Base-by-base conservation (phyloP, 2,329 filamentous ascomycete species). In the Fusarium xyrophilum region DNA sequence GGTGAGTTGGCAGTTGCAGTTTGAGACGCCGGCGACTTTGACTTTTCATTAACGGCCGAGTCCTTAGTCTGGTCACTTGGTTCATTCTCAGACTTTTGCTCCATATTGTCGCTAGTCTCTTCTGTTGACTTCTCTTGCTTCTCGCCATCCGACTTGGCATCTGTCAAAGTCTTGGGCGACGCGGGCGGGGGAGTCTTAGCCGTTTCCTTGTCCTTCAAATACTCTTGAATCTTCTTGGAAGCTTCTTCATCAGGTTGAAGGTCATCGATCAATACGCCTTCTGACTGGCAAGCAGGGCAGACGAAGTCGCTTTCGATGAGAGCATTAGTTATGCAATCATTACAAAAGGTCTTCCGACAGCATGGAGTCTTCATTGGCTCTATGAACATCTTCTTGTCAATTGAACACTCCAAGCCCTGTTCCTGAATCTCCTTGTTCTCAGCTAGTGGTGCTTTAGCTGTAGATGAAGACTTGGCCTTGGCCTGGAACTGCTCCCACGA, bases 361-460 rank as follows among this genome's bases (percentile, higher is more conserved):
- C 96, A 99, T 72, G 96, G 95, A 77, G 96, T 98, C 88, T 97
- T 97, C 86, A 96, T 96, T 87, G 96, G 95, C 80, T 97, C 93
- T 89, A 96, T 90, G 83, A 98, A 97, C 87, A 97, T 91, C 81
- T 93, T 94, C 83, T 96, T 96, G 89, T 98, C 96, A 85, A 98
- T 91, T 71, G 93, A 87, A 85, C 96, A 99, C 81, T 96, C 91
- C 77, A 99, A 84, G 71, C 95, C 95, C 75, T 88, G 90, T 79
- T 96, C 92, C 81, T 93, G 91, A 74, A 97, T 83, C 78, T 95
- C 93, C 83, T 96, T 94, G 82, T 92, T 91, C 76, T 89, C 92
- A 73, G 90, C 87, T 69, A 89, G 88, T 55, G 89, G 89, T 63
- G 89, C 90, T 78, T 95, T 93, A 79, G 93, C 89, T 58, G 93